Conservation (phyloP, 495 filamentous ascomycete genomes). For the Xylaria castorea region DNA sequence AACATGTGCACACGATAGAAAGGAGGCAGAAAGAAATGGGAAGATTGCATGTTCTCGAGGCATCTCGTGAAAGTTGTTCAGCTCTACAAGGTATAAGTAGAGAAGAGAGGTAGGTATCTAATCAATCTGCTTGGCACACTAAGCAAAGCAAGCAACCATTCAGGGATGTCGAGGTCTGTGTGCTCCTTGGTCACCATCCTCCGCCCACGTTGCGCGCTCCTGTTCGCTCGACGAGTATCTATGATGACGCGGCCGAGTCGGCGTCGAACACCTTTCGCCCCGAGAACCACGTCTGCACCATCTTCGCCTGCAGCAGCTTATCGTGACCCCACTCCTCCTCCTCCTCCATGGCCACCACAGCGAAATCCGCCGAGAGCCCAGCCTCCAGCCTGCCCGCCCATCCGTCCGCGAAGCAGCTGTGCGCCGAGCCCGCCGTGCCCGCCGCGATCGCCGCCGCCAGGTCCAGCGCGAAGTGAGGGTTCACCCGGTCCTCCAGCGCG, state of each 20-base stretch:
- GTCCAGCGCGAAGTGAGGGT: conserved; percentile 59
- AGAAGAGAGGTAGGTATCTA: background rate
- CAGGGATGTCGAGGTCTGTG: conserved; percentile 17
- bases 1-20: background rate
- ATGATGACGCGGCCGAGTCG: conserved; percentile 10
- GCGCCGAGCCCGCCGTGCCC: conserved; percentile 64
- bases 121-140: background rate
- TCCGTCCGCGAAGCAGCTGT: conserved; percentile 63
- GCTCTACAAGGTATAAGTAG: background rate
- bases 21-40: background rate
- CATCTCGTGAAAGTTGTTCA: background rate
- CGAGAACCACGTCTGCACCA: conserved; percentile 63
- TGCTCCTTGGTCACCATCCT: conserved; percentile 1
- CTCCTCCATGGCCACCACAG: conserved; percentile 65
- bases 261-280: conserved; percentile 57
- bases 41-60: background rate
- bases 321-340: conserved; percentile 59
- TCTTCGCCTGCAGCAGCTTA: conserved; percentile 57
- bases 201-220: conserved; percentile 19
- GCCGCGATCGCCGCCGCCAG: conserved; percentile 60
- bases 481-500: conserved; percentile 53
- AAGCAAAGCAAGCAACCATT: conserved; percentile 12
- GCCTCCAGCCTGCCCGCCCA: conserved; percentile 55
- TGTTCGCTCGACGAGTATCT: conserved; percentile 12
- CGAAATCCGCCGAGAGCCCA: conserved; percentile 64